Conservation (phyloP, 768 basidiomycete genomes). For the Pleurotus citrinopileatus region DNA sequence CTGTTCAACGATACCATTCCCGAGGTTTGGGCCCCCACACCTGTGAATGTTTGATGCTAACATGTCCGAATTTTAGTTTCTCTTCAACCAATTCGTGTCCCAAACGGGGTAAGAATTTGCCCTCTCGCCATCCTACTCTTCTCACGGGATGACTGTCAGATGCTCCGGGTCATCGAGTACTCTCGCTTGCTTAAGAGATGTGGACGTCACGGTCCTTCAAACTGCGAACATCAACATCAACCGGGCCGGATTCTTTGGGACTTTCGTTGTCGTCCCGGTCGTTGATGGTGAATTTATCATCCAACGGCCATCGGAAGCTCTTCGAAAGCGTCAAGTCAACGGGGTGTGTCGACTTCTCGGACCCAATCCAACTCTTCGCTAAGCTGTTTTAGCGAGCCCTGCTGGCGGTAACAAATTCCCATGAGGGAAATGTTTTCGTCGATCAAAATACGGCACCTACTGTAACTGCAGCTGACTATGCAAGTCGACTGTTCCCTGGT, state of each 20-base stretch:
- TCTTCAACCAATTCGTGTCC: constrained; percentile 8
- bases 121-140: neutral
- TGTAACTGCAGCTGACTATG: constrained; percentile 19
- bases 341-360: constrained; percentile 21
- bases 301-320: constrained; percentile 24
- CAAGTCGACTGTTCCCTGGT: constrained; percentile 21
- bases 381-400: constrained; percentile 18
- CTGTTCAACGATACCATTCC: constrained; percentile 23
- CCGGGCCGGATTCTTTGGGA: constrained; percentile 20
- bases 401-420: constrained; percentile 23
- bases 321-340: constrained; percentile 22
- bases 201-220: constrained; percentile 16
- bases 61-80: neutral
- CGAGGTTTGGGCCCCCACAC: constrained; percentile 18
- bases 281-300: constrained; percentile 29
- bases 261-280: constrained; percentile 27
- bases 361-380: neutral
- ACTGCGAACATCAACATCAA: constrained; percentile 21
- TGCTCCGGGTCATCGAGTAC: constrained; percentile 12
- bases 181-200: constrained; percentile 13
- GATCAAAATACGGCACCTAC: constrained; percentile 14
- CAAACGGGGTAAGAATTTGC: constrained; percentile 8
- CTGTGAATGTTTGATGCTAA: neutral
- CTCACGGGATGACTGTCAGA: constrained; percentile 4
- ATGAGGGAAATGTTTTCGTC: constrained; percentile 29